Base-by-base conservation (phyloP, 495 filamentous ascomycete species). In the Tirmania nivea region DNA sequence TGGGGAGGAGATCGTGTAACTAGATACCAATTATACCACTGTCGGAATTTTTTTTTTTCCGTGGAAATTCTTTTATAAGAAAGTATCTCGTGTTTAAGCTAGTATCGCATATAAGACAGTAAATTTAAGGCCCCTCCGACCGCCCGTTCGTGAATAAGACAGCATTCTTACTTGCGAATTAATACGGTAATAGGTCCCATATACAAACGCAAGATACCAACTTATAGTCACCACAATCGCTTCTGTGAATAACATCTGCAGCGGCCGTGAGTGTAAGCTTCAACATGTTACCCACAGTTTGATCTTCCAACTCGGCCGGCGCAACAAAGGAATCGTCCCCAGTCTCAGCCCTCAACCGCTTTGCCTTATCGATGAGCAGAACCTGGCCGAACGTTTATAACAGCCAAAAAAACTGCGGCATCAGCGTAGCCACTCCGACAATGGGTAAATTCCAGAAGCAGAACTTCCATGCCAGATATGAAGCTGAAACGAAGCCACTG, bases 181-280 rank as follows among this genome's bases (percentile, higher is more conserved):
- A n/a, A n/a, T n/a, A n/a, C n/a, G n/a, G 63, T 84, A 86, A 57
- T 88, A 86, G 35, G 86, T 80, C 8, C 75, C 75, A 62, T 86
- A 86, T 12, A 77, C 71, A 3, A 84, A 66, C 0, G 79, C 71
- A 1, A 85, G 71, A 64, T 84, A 87, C 10, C 84, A 65, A 37
- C 79, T 83, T 0, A 70, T 75, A 35, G 80, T 73, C 21, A 75
- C 71, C 17, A 86, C 77, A 31, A 85, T 72, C 7, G 74, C 73
- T 63, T 86, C 82, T 34, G 66, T 66, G 53, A 65, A 69, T 17
- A 80, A 67, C 68, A 80, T 74, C 1, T 70, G 59, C 17, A 78
- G 57, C 0, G 78, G 77, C 17, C 76, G 57, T 70, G 8, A 75
- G 52, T 10, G 61, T 58, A 12, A 56, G 63, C 14, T 45, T 51